These are phyloP conservation scores for Stropharia rugosoannulata DNA, from an alignment of 768 basidiomycete genomes.

Conservation along the genomic window DNA sequence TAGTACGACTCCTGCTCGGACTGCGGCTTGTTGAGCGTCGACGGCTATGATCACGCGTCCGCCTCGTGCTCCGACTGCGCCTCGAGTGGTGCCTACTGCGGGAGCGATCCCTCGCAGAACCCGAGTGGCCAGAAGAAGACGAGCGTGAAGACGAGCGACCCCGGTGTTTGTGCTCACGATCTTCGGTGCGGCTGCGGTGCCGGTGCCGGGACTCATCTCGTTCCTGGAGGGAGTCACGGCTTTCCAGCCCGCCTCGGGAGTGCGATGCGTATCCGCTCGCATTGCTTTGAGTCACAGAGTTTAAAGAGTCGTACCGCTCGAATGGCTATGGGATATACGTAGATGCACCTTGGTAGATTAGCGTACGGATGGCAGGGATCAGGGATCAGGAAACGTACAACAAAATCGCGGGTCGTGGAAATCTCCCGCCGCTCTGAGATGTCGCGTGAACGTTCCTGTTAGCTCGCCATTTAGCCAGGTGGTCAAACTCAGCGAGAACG, in stretches of 20 bases:
- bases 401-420: neutral
- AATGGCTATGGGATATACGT: neutral
- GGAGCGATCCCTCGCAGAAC: neutral
- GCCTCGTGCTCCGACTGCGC: neutral
- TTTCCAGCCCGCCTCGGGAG: neutral
- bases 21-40: neutral
- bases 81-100: neutral
- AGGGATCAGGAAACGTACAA: neutral
- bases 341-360: constrained; percentile 5
- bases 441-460: neutral
- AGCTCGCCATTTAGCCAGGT: too few species aligned
- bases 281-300: neutral
- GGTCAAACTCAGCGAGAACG: neutral
- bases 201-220: too few species aligned
- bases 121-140: neutral
- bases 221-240: neutral
- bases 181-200: neutral
- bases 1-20: neutral
- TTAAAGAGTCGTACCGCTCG: neutral
- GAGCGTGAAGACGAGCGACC: neutral
- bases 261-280: neutral
- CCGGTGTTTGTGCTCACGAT: neutral
- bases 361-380: neutral
- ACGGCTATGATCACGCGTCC: neutral
- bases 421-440: neutral